Percentiles rank a stretch among this genome's conserved stretches.
Conservation (phyloP, 768 basidiomycete genomes). For the Gloeophyllum trabeum region DNA sequence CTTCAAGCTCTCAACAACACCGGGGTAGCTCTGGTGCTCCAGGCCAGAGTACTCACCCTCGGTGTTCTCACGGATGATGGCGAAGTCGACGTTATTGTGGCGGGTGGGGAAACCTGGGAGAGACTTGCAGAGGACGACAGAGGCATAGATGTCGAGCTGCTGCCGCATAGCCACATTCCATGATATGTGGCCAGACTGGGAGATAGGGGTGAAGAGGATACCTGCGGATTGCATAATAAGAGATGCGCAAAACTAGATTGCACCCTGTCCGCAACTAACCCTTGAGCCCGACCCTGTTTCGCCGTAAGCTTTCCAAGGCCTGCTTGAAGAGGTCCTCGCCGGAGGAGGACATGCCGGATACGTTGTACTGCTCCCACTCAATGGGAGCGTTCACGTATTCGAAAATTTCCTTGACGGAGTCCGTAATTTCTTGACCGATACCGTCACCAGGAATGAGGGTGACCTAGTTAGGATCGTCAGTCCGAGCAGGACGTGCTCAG, state of each 20-base stretch:
- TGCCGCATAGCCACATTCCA: slow-evolving; percentile 99
- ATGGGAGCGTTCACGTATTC: slow-evolving; percentile 96
- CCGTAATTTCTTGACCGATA: slow-evolving; percentile 93
- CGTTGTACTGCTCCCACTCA: slow-evolving; percentile 97
- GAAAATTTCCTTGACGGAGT: slow-evolving; percentile 98
- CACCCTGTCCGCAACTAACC: slow-evolving; percentile 54
- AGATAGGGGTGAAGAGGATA: slow-evolving; percentile 97
- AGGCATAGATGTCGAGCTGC: slow-evolving; percentile 98
- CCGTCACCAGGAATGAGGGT: slow-evolving; percentile 98
- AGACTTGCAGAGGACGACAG: slow-evolving; percentile 96
- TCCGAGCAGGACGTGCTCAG: slow-evolving; percentile 5
- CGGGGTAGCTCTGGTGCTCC: slow-evolving; percentile 96
- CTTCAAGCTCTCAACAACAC: slow-evolving; percentile 97
- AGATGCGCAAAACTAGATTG: too few relatives aligned
- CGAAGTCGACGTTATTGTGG: slow-evolving; percentile 95
- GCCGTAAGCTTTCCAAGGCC: slow-evolving; percentile 95
- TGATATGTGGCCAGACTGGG: slow-evolving; percentile 91
- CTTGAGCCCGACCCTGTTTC: slow-evolving; percentile 97
- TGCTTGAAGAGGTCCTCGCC: slow-evolving; percentile 94
- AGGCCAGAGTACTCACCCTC: slow-evolving; percentile 99
- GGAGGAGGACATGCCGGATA: slow-evolving; percentile 89
- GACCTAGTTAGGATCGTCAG: slow-evolving; percentile 41
- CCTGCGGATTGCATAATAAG: too few relatives aligned
- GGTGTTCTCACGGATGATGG: slow-evolving; percentile 99
- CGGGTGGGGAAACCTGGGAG: slow-evolving; percentile 93